Evolutionary conservation across 1,284 basidiomycete genomes (phyloP).

Genomic region (Exsudoporus floridanus): DNA sequence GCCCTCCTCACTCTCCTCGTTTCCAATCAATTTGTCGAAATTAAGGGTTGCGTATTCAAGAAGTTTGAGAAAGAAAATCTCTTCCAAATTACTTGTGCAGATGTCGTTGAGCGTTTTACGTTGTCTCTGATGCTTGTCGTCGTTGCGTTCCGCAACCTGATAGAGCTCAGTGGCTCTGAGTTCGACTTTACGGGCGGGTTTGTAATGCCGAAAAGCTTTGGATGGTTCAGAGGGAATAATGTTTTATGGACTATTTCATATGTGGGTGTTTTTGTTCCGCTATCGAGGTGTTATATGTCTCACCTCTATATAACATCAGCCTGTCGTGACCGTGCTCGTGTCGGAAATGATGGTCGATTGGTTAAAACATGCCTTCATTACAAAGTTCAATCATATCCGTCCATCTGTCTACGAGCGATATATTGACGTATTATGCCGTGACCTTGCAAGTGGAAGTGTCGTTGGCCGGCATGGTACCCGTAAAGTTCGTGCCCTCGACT

Average conservation of each 20-base stretch:
- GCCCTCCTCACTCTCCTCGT: constrained; percentile 91
- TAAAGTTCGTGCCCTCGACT: constrained; percentile 50
- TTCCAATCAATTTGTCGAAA: constrained; percentile 99
- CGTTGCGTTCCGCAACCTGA: constrained; percentile 92
- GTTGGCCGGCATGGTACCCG: constrained; percentile 63
- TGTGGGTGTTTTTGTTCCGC: constrained; percentile 45
- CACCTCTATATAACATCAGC: constrained; percentile 46
- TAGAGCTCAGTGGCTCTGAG: constrained; percentile 90
- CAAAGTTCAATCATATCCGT: constrained; percentile 95
- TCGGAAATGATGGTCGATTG: constrained; percentile 98
- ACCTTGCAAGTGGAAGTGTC: constrained; percentile 82
- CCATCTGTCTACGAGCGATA: constrained; percentile 95
- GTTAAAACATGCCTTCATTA: constrained; percentile 99
- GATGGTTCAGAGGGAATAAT: constrained; percentile 76
- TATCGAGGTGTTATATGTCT: background rate
- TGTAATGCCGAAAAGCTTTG: constrained; percentile 81
- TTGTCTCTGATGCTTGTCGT: constrained; percentile 88
- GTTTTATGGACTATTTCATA: constrained; percentile 89
- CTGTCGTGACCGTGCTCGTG: constrained; percentile 85
- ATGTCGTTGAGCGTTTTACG: constrained; percentile 98
- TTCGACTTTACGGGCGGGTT: constrained; percentile 73
- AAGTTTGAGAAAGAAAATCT: constrained; percentile 99
- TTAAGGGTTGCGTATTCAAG: constrained; percentile 99
- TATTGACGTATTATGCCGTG: constrained; percentile 93
- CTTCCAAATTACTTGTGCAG: constrained; percentile 99